A percentile compares a stretch with the other conserved stretches of the same genome.
Evolutionary conservation across 768 basidiomycete species (phyloP).

Genomic region (Phanerodontia chrysosporium): DNA sequence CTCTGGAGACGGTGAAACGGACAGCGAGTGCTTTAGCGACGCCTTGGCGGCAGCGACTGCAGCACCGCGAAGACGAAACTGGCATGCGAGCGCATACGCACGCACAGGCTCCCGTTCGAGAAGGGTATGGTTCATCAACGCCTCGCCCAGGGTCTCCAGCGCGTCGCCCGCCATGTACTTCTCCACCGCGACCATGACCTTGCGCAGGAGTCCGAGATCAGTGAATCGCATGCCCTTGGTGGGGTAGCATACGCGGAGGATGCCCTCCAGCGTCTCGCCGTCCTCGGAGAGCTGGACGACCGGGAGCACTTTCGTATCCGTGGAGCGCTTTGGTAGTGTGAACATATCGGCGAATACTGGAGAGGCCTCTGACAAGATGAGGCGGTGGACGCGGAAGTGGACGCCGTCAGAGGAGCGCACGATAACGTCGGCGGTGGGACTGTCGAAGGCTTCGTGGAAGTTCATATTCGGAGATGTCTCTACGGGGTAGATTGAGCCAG

Average conservation of each 20-base stretch:
- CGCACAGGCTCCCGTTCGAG: not conserved
- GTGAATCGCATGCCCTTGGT: not conserved
- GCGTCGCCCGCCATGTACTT: conserved; percentile 2
- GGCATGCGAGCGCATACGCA: conserved; percentile 2
- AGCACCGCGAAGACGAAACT: not conserved
- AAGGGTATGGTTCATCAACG: not conserved
- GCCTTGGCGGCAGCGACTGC: not conserved
- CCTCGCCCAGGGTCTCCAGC: not conserved
- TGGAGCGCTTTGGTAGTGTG: not conserved
- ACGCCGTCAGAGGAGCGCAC: conserved; percentile 49
- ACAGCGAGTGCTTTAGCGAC: not conserved
- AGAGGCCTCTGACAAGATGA: conserved; percentile 51
- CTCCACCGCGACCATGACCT: not conserved
- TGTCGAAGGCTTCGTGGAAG: conserved; percentile 6
- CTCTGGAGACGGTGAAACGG: not conserved
- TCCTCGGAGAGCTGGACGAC: conserved; percentile 14
- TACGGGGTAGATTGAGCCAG: not conserved
- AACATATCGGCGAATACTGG: conserved; percentile 56
- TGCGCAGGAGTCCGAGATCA: not conserved
- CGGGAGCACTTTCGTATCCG: not conserved
- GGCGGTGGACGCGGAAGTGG: conserved; percentile 48
- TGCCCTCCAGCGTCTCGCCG: conserved; percentile 16
- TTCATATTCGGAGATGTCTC: not conserved
- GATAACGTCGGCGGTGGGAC: conserved; percentile 37
- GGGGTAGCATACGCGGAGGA: conserved; percentile 23